Percentiles rank a stretch among this genome's conserved stretches.
phyloP scores from a whole-genome alignment of 768 basidiomycete species.

The Pholiota conissans region DNA sequence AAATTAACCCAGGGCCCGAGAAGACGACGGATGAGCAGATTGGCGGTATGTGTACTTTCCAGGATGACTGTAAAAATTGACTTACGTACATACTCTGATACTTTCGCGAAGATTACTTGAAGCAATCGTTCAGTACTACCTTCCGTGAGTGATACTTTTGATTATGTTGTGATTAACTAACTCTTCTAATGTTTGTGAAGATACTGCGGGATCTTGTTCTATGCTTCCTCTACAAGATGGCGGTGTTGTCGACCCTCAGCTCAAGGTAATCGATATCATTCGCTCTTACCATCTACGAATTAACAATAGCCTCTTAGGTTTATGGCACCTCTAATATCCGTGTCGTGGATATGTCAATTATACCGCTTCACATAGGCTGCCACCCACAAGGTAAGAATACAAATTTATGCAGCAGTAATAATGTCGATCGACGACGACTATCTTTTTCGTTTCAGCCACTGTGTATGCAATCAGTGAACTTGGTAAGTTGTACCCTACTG shows the following conservation, averaged over 20 bases:
- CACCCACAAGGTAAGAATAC: constrained; percentile 4
- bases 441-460: neutral
- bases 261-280: too few relatives aligned
- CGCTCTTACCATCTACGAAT: too few relatives aligned
- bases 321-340: constrained; percentile 10
- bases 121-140: neutral
- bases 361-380: constrained; percentile 7
- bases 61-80: too few relatives aligned
- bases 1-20: neutral
- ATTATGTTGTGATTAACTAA: too few relatives aligned
- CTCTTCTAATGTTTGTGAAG: too few relatives aligned
- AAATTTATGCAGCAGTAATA: too few relatives aligned
- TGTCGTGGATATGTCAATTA: constrained; percentile 11
- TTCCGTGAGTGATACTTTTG: neutral
- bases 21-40: neutral
- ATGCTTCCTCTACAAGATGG: constrained; percentile 5
- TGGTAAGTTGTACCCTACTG: too few relatives aligned
- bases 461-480: constrained; percentile 1
- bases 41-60: too few relatives aligned
- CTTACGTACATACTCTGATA: too few relatives aligned
- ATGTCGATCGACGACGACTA: neutral
- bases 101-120: neutral
- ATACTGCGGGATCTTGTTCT: constrained; percentile 6
- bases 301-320: neutral
- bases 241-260: constrained; percentile 3